These are phyloP conservation scores for Boletus pseudo-olivaceus DNA, from an alignment of 768 basidiomycete genomes.

Conservation along the genomic window DNA sequence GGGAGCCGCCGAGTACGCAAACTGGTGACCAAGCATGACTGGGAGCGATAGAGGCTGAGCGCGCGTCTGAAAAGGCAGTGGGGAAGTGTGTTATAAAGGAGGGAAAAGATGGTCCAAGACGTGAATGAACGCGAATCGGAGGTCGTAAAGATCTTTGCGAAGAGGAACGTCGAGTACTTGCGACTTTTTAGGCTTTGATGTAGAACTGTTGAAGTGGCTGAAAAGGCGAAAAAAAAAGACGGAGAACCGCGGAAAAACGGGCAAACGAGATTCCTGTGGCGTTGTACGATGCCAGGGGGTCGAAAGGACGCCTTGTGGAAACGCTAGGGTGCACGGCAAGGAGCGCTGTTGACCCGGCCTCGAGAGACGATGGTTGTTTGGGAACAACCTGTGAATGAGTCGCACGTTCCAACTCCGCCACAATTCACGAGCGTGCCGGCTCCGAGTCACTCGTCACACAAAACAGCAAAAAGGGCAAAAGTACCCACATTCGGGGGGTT, in stretches of 20 bases:
- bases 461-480: neutral
- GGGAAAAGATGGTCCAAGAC: slow-evolving; percentile 4
- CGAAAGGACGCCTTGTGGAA: neutral
- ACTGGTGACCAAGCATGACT: slow-evolving; percentile 83
- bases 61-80: slow-evolving; percentile 16
- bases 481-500: neutral
- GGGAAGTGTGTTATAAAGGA: slow-evolving; percentile 1
- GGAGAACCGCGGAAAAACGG: slow-evolving; percentile 11
- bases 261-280: neutral
- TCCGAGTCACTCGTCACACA: slow-evolving; percentile 17
- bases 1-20: slow-evolving; percentile 90
- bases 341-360: slow-evolving; percentile 16
- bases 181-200: slow-evolving; percentile 21
- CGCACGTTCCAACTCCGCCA: slow-evolving; percentile 32
- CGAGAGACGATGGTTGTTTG: slow-evolving; percentile 32
- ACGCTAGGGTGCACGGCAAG: slow-evolving; percentile 9
- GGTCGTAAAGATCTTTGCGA: slow-evolving; percentile 6
- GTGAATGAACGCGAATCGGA: slow-evolving; percentile 28
- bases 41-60: neutral
- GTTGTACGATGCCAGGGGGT: neutral
- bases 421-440: slow-evolving; percentile 22
- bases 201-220: neutral
- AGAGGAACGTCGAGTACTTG: slow-evolving; percentile 6
- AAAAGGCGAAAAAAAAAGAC: slow-evolving; percentile 17
- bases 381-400: slow-evolving; percentile 34